Base-by-base conservation (phyloP, 2,329 filamentous ascomycete species). In the Pseudogymnoascus sp. region DNA sequence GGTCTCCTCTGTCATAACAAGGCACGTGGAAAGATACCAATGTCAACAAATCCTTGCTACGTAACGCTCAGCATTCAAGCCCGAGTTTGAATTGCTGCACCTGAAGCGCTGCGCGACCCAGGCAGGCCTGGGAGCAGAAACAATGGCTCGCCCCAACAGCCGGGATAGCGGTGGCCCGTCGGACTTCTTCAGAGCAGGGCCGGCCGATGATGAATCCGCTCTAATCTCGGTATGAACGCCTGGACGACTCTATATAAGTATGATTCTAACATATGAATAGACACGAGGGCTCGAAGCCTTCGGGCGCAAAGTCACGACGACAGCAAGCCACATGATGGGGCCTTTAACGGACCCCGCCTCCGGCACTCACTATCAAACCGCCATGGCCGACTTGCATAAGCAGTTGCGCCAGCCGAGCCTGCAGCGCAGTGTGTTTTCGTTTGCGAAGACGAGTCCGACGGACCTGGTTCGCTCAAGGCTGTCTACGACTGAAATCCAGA, bases 401-500 rank as follows among this genome's bases (percentile, higher is more conserved):
- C 91, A 97, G 75, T 83, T 97, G 69, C 86, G 90, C 68, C 85
- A 90, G 61, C 94, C 94, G 4, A 83, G 82, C 63, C 82, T 96
- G 45, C 94, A 97, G 77, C 87, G 91, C 71, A 91, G 88, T 73
- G 88, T 99, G 73, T 96, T 97, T 75, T 89, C 91, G 65, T 89
- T 97, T 77, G 88, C 93, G 61, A 89, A 89, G 75, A 93, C 92
- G 10, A 92, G 90, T 2, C 94, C 94, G n/a, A 91, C 91, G 67
- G 93, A 99, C 72, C 81, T 99, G 61, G 90, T 97, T 69, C 90
- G 94, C 68, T 93, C 91, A 65, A 93, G 89, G 72, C 86, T 99
- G 69, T 97, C 92, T 43, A 89, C 90, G 19, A 81, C 85, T 67
- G 94, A 99, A 78, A 97, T 97, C 69, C 92, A 96, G 76, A 92